A percentile compares a stretch with the other conserved stretches of the same genome.
phyloP scores from a whole-genome alignment of 768 basidiomycete genomes.

The Pulveroboletus frians region DNA sequence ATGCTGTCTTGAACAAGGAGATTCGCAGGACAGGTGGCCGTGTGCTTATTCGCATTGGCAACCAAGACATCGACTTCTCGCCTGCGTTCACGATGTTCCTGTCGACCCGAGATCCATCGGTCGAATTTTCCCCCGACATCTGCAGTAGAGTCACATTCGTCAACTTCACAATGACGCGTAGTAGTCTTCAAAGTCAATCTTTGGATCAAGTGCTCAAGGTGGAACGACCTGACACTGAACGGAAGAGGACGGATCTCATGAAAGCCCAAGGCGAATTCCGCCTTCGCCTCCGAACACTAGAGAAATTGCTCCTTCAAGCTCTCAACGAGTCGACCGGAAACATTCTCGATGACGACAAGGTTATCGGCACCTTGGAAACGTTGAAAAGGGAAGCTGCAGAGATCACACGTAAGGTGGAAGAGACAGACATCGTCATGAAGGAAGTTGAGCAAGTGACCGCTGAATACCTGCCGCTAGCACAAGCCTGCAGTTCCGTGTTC shows the following conservation, averaged over 20 bases:
- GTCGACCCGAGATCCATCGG: slow-evolving; percentile 92
- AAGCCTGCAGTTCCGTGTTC: slow-evolving; percentile 94
- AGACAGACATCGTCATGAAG: slow-evolving; percentile 92
- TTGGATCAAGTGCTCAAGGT: slow-evolving; percentile 95
- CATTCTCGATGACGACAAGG: slow-evolving; percentile 98
- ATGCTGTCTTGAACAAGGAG: slow-evolving; percentile 95
- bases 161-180: slow-evolving; percentile 98
- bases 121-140: slow-evolving; percentile 97
- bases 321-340: slow-evolving; percentile 96
- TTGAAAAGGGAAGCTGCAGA: slow-evolving; percentile 95
- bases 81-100: slow-evolving; percentile 99
- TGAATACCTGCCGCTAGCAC: slow-evolving; percentile 91
- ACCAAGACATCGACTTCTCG: slow-evolving; percentile 98
- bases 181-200: slow-evolving; percentile 97
- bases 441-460: slow-evolving; percentile 95
- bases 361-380: slow-evolving; percentile 93
- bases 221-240: slow-evolving; percentile 94
- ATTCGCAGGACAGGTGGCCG: slow-evolving; percentile 94
- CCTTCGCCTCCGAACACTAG: slow-evolving; percentile 84
- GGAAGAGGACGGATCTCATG: slow-evolving; percentile 93
- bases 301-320: slow-evolving; percentile 88
- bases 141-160: slow-evolving; percentile 96
- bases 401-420: slow-evolving; percentile 91
- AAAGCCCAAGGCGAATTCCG: slow-evolving; percentile 98
- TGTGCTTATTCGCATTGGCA: slow-evolving; percentile 93